A percentile compares a stretch with the other conserved stretches of the same genome.
Evolutionary conservation across 768 basidiomycete genomes (phyloP).

Genomic region (Pleurotus cornucopiae): DNA sequence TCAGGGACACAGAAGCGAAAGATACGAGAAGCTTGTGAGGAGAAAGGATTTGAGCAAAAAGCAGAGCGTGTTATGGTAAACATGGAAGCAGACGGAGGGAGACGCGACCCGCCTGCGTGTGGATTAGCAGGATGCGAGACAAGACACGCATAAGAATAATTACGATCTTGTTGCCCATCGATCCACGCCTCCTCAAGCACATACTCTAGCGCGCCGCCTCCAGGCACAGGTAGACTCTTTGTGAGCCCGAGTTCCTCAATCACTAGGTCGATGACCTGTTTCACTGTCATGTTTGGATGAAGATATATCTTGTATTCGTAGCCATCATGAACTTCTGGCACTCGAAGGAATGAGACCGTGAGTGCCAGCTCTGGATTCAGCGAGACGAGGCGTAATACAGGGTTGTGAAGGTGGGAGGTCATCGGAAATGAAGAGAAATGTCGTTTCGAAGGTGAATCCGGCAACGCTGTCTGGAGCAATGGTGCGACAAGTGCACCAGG

Average conservation of each 20-base stretch:
- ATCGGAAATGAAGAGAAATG: conserved; percentile 70
- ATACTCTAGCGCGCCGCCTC: conserved; percentile 69
- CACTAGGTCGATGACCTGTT: conserved; percentile 48
- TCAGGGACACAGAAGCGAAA: conserved; percentile 72
- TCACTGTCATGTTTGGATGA: conserved; percentile 49
- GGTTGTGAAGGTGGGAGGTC: conserved; percentile 63
- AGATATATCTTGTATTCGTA: conserved; percentile 66
- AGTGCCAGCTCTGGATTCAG: conserved; percentile 57
- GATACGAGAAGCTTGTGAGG: conserved; percentile 34
- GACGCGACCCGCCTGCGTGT: conserved; percentile 36
- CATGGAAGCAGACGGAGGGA: conserved; percentile 38
- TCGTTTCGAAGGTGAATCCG: conserved; percentile 30
- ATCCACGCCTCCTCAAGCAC: conserved; percentile 67
- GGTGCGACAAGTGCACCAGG: conserved; percentile 44
- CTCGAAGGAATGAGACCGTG: conserved; percentile 52
- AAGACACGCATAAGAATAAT: conserved; percentile 15
- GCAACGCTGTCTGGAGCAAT: conserved; percentile 38
- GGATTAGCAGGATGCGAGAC: conserved; percentile 1
- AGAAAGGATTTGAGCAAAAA: conserved; percentile 36
- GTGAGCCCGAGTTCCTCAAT: conserved; percentile 65
- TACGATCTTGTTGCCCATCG: conserved; percentile 51
- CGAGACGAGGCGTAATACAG: conserved; percentile 68
- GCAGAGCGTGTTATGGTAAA: conserved; percentile 40
- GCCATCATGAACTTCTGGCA: conserved; percentile 76
- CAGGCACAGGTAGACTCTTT: conserved; percentile 61